Evolutionary conservation across 148 eudicot genomes (phyloP).

Genomic region (Amaranthus hypochondriacus): DNA sequence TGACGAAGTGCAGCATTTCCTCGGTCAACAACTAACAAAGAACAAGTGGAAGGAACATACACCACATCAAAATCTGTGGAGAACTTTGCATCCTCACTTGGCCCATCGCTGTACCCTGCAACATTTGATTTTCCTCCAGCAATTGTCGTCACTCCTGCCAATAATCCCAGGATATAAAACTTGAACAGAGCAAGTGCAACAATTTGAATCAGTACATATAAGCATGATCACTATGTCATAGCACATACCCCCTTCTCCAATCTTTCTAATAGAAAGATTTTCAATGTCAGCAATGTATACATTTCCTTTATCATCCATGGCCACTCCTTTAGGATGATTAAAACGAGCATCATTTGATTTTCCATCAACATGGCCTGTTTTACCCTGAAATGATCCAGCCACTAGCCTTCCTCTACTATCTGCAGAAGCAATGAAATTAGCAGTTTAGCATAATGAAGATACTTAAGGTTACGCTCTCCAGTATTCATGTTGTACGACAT

Average conservation of each 20-base stretch:
- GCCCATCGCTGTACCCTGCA: conserved; percentile 96
- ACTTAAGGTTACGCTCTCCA: not conserved
- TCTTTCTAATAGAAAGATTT: conserved; percentile 89
- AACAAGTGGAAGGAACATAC: conserved; percentile 84
- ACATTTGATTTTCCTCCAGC: conserved; percentile 97
- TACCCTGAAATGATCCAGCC: conserved; percentile 97
- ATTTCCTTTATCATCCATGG: conserved; percentile 95
- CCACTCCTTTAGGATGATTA: conserved; percentile 80
- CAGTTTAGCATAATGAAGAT: not conserved
- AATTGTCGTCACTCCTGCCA: conserved; percentile 92
- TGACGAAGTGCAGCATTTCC: conserved; percentile 96
- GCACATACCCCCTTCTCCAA: conserved; percentile 82
- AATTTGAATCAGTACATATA: not conserved
- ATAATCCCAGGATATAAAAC: not conserved
- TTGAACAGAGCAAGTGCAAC: not conserved
- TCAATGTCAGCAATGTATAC: conserved; percentile 90
- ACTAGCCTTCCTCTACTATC: conserved; percentile 95
- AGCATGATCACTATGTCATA: not conserved
- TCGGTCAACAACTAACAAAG: conserved; percentile 83
- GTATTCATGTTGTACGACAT: not conserved
- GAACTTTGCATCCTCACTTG: conserved; percentile 90
- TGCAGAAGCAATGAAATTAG: conserved; percentile 28
- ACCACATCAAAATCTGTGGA: conserved; percentile 86
- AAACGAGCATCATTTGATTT: conserved; percentile 95
- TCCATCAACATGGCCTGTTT: conserved; percentile 98